Evolutionary conservation across 2,329 filamentous ascomycete species (phyloP).

Genomic region (Alternaria consortialis): DNA sequence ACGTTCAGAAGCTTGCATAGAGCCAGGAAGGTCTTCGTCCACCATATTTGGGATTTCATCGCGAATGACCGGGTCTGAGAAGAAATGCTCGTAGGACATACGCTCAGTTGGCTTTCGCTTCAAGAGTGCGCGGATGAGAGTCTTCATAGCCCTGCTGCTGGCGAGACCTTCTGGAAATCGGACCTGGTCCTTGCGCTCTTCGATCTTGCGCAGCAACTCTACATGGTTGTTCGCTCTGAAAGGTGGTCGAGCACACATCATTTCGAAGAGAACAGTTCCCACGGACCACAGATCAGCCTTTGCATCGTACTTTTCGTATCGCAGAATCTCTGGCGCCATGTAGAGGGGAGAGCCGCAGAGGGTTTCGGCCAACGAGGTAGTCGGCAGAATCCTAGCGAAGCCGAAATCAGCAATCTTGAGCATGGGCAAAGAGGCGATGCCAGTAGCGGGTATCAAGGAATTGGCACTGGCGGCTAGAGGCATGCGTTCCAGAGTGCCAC

Average conservation of each 20-base stretch:
- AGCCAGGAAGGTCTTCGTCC: slow-evolving; percentile 71
- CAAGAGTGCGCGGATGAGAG: slow-evolving; percentile 79
- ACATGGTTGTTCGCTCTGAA: slow-evolving; percentile 95
- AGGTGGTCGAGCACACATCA: slow-evolving; percentile 88
- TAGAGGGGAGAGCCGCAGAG: slow-evolving; percentile 96
- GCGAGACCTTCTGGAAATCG: slow-evolving; percentile 78
- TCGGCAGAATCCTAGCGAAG: slow-evolving; percentile 91
- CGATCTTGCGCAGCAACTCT: slow-evolving; percentile 90
- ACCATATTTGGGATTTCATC: slow-evolving; percentile 81
- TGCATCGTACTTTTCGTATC: slow-evolving; percentile 96
- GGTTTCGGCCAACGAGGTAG: slow-evolving; percentile 92
- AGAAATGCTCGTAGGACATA: slow-evolving; percentile 86
- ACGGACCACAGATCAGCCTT: slow-evolving; percentile 98
- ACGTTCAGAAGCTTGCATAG: slow-evolving; percentile 37
- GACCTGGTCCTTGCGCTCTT: slow-evolving; percentile 85
- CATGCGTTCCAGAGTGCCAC: slow-evolving; percentile 60
- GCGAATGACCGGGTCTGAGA: slow-evolving; percentile 75
- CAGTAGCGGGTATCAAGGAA: slow-evolving; percentile 81
- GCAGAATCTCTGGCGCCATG: slow-evolving; percentile 97
- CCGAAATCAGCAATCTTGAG: slow-evolving; percentile 98
- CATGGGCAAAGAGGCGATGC: slow-evolving; percentile 87
- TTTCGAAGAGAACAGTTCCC: slow-evolving; percentile 93
- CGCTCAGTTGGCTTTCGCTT: slow-evolving; percentile 87
- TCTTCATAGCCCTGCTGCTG: slow-evolving; percentile 79
- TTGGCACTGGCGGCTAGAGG: slow-evolving; percentile 82